phyloP scores from a whole-genome alignment of 2,329 filamentous ascomycete species.

The Anthostomella pinea region DNA sequence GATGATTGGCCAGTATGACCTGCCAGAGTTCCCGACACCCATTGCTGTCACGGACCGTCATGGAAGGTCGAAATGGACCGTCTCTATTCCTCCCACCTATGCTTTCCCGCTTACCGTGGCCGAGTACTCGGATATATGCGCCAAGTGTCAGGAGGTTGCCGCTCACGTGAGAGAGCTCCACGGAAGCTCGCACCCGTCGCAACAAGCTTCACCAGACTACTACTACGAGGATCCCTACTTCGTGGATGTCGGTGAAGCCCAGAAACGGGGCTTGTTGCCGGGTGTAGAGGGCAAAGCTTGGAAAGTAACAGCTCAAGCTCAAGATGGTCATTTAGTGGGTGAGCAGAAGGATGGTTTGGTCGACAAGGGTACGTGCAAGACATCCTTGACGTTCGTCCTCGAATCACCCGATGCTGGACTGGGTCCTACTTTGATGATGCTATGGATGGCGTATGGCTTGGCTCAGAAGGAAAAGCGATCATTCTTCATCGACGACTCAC shows the following conservation, averaged over 20 bases:
- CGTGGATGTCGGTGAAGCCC: conserved; percentile 71
- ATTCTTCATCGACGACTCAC: conserved; percentile 82
- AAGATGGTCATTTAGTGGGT: conserved; percentile 43
- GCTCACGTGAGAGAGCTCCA: conserved; percentile 52
- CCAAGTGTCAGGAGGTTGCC: conserved; percentile 64
- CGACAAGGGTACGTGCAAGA: conserved; percentile 60
- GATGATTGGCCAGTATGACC: conserved; percentile 61
- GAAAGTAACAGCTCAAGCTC: conserved; percentile 34
- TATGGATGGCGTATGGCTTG: conserved; percentile 83
- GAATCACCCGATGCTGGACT: conserved; percentile 73
- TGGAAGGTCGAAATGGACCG: conserved; percentile 71
- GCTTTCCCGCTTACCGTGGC: conserved; percentile 64
- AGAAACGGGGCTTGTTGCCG: conserved; percentile 61
- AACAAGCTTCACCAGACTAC: conserved; percentile 48
- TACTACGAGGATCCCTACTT: conserved; percentile 66
- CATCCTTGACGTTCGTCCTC: conserved; percentile 73
- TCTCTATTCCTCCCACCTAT: conserved; percentile 68
- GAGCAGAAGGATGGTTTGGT: conserved; percentile 42
- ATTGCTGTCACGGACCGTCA: conserved; percentile 65
- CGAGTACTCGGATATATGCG: conserved; percentile 69
- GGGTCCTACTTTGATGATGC: conserved; percentile 70
- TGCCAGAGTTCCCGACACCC: conserved; percentile 72
- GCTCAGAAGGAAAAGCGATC: conserved; percentile 69
- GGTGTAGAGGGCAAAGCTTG: conserved; percentile 36
- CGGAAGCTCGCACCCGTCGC: conserved; percentile 39